These are phyloP conservation scores for Lepraria neglecta DNA, from an alignment of 495 filamentous ascomycete species.

Conservation along the genomic window DNA sequence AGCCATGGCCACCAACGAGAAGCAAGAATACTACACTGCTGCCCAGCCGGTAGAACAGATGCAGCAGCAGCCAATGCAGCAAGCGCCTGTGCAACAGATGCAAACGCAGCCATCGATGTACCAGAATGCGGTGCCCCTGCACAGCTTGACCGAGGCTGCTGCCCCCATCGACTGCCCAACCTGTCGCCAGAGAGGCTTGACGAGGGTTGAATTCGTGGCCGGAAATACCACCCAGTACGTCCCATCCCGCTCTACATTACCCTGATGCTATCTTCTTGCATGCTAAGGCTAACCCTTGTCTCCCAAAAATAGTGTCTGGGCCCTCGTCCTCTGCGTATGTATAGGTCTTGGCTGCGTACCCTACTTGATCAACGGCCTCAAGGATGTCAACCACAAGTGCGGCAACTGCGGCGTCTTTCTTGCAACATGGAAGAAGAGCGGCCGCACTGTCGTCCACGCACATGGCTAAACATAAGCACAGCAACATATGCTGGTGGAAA, in stretches of 20 bases:
- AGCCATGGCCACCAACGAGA: slow-evolving; percentile 6
- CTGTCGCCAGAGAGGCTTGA: slow-evolving; percentile 45
- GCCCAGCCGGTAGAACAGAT: background rate
- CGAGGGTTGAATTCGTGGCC: slow-evolving; percentile 34
- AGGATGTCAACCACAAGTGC: slow-evolving; percentile 49
- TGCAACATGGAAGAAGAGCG: slow-evolving; percentile 49
- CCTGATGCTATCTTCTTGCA: background rate
- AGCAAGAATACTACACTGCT: background rate
- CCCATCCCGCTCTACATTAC: background rate
- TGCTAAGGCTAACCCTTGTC: background rate
- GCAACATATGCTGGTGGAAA: too few species aligned
- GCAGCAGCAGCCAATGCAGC: slow-evolving; percentile 3
- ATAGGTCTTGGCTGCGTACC: slow-evolving; percentile 49
- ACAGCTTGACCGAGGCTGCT: slow-evolving; percentile 31
- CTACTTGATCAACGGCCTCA: slow-evolving; percentile 45
- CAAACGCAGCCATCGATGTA: slow-evolving; percentile 31
- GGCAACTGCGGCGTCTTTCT: slow-evolving; percentile 44
- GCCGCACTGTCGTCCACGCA: slow-evolving; percentile 40
- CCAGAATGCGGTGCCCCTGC: slow-evolving; percentile 33
- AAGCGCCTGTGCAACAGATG: slow-evolving; percentile 1
- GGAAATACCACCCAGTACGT: slow-evolving; percentile 49
- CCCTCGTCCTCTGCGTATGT: slow-evolving; percentile 41
- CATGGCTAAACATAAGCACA: slow-evolving; percentile 15
- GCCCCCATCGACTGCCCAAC: slow-evolving; percentile 46
- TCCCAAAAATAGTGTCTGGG: slow-evolving; percentile 44